Evolutionary conservation across 2,329 filamentous ascomycete genomes (phyloP).

Genomic region (Phyllachora maydis): DNA sequence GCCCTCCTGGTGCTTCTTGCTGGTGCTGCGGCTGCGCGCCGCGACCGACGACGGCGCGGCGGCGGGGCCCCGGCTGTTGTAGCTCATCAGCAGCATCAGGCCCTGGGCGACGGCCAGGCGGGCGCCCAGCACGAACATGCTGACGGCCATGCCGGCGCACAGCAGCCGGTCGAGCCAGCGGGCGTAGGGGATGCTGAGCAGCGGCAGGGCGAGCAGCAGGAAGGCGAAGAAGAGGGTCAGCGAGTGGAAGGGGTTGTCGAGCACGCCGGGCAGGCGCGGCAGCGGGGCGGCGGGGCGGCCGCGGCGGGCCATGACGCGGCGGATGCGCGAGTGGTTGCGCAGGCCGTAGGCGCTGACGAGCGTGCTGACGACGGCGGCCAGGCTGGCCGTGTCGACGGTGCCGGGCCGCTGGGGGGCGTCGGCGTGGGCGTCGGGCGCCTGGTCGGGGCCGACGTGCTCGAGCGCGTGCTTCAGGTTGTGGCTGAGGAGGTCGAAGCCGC

Average conservation of each 20-base stretch:
- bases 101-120: conserved; percentile 73
- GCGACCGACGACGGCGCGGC: background rate
- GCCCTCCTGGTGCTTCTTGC: background rate
- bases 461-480: conserved; percentile 89
- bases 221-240: conserved; percentile 75
- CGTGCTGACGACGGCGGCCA: conserved; percentile 66
- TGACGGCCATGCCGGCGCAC: conserved; percentile 59
- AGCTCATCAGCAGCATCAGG: conserved; percentile 91
- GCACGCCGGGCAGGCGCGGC: conserved; percentile 55
- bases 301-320: conserved; percentile 76
- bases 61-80: conserved; percentile 20
- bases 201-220: conserved; percentile 51
- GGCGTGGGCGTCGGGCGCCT: conserved; percentile 7
- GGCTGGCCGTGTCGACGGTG: conserved; percentile 61
- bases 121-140: conserved; percentile 76
- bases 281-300: conserved; percentile 55
- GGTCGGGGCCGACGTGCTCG: conserved; percentile 36
- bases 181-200: conserved; percentile 56
- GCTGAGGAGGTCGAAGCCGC: conserved; percentile 85
- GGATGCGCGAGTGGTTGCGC: conserved; percentile 80
- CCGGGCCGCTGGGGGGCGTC: conserved; percentile 22
- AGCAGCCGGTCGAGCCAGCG: conserved; percentile 67
- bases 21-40: conserved; percentile 8
- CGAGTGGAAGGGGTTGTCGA: conserved; percentile 90
- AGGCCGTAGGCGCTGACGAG: conserved; percentile 72